Evolutionary conservation across 306 rosid species (phyloP).

Genomic region (Vigna nakashimae): DNA sequence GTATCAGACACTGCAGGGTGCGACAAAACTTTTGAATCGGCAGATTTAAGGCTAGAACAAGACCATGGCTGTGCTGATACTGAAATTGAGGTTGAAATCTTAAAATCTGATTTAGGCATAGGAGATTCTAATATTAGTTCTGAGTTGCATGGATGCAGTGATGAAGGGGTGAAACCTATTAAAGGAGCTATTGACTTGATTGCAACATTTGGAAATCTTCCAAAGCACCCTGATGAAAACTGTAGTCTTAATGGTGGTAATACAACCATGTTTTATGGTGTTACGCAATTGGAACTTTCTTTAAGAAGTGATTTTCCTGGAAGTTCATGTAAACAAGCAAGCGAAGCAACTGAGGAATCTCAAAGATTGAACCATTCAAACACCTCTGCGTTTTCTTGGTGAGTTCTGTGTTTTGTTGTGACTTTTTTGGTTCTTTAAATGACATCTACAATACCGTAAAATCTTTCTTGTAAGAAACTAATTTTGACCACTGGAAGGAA

Average conservation of each 20-base stretch:
- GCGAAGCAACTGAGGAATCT: constrained; percentile 52
- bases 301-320: constrained; percentile 50
- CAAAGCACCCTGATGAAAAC: constrained; percentile 36
- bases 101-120: constrained; percentile 41
- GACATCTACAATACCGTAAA: neutral
- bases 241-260: constrained; percentile 41
- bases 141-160: constrained; percentile 35
- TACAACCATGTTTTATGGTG: constrained; percentile 47
- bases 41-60: constrained; percentile 44
- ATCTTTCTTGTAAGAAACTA: constrained; percentile 19
- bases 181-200: constrained; percentile 64
- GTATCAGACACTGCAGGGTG: constrained; percentile 47
- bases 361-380: constrained; percentile 62
- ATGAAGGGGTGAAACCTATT: constrained; percentile 46
- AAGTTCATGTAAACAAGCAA: constrained; percentile 48
- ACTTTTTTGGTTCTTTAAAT: constrained; percentile 2
- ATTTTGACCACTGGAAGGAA: neutral
- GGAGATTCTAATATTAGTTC: constrained; percentile 30
- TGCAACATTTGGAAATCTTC: constrained; percentile 52
- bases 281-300: constrained; percentile 63
- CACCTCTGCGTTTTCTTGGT: constrained; percentile 80
- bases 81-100: constrained; percentile 43
- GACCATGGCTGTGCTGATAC: constrained; percentile 32
- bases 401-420: constrained; percentile 41
- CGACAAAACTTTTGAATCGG: constrained; percentile 45